Evolutionary conservation across 768 basidiomycete genomes (phyloP), one percentile per base, ranked within the genome.

Genomic region (Dentipellis sp.): DNA sequence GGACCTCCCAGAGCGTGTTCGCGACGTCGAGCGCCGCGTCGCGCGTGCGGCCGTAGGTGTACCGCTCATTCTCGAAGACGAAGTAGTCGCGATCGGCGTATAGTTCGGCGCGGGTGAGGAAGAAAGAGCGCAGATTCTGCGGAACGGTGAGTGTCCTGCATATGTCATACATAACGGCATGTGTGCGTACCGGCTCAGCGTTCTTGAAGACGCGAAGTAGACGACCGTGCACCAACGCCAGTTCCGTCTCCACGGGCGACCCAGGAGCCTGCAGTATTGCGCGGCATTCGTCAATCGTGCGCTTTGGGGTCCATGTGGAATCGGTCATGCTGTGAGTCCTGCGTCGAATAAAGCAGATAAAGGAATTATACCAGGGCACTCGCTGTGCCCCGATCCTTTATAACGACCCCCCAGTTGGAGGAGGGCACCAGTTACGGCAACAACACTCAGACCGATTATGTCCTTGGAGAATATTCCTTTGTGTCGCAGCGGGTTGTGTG

Each of bases 51-150:
- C 17, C 37, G 50, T 35, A 51, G 8, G 50, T 51, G 50, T 51
- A 51, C 29, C 50, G 29, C 21, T 51, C 50, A 2, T 51, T 17
- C 17, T 51, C 50, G 50, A 21, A 51, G 10, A 51, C 21, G 37
- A 51, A 21, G 10, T 29, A 51, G 19, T 51, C 50, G 16, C 50
- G 50, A 9, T 68, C 63, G 0, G 66, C 67, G 10, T 65, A 68
- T 34, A 66, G 66, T 29, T 65, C 6, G 1, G 42, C 19, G 16
- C n/a, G 19, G n/a, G n/a, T 45, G 11, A 45, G 14, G 42, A 45
- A 45, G 19, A 17, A 45, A 17, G 42, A 17, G n/a, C 42, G n/a
- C 42, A 45, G 14, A 19, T 45, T 45, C 42, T 45, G 16, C n/a
- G 9, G 3, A n/a, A 45, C 3, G 10, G 11, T 11, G 2, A 45